Conservation (phyloP, 257 asterid species). For the Avicennia marina region DNA sequence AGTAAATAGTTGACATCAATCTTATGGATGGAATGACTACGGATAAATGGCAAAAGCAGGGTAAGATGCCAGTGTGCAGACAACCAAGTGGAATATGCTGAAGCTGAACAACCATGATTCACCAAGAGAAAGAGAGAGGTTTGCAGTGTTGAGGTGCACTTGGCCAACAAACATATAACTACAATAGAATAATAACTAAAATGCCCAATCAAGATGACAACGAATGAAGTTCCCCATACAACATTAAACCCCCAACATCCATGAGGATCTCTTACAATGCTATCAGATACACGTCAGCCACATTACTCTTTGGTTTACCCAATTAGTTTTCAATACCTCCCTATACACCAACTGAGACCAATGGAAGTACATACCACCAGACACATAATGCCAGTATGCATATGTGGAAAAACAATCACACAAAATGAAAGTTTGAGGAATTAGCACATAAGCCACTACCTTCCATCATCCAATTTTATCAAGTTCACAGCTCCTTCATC, state of each 20-base stretch:
- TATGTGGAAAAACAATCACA: conserved; percentile 2
- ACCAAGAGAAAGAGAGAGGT: background rate
- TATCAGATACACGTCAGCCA: conserved; percentile 9
- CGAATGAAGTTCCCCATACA: too few species aligned
- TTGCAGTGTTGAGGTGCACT: background rate
- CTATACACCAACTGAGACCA: background rate
- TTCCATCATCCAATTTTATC: conserved; percentile 85
- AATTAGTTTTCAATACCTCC: background rate
- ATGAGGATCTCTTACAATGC: too few species aligned
- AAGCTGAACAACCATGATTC: background rate
- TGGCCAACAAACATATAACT: background rate
- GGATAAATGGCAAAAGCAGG: background rate
- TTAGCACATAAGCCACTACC: conserved; percentile 38
- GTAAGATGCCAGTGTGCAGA: background rate
- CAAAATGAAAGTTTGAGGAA: background rate
- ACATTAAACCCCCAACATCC: too few species aligned
- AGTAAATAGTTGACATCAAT: background rate
- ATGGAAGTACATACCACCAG: background rate
- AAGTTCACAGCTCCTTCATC: conserved; percentile 98
- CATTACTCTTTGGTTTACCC: background rate
- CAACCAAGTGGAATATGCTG: background rate
- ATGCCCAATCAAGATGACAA: background rate
- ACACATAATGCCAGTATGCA: background rate
- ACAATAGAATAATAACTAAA: background rate
- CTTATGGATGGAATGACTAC: background rate